Percentiles rank a stretch among this genome's conserved stretches.
Evolutionary conservation across 1,284 basidiomycete genomes (phyloP).

Genomic region (Papiliotrema fonsecae): DNA sequence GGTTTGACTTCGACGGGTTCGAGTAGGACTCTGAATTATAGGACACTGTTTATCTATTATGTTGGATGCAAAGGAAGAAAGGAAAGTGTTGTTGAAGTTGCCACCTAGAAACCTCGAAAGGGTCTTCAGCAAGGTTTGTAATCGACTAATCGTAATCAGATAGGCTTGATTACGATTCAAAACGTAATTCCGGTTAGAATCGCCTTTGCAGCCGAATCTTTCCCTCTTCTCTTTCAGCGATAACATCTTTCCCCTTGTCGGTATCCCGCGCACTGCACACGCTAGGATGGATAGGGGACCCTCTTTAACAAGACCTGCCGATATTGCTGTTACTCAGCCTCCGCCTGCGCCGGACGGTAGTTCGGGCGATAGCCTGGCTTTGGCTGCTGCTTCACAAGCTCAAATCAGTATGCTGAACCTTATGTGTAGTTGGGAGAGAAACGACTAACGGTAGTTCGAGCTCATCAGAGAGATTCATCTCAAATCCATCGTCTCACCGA

Average conservation of each 20-base stretch:
- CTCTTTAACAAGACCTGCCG: background rate
- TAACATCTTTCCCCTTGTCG: too few species aligned
- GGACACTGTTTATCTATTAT: too few species aligned
- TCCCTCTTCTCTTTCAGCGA: too few species aligned
- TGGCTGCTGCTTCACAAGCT: conserved; percentile 55
- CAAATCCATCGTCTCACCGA: conserved; percentile 71
- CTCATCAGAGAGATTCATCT: conserved; percentile 76
- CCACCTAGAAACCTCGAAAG: background rate
- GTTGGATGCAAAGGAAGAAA: too few species aligned
- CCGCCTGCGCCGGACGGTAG: conserved; percentile 1
- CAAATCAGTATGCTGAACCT: conserved; percentile 65
- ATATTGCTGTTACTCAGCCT: conserved; percentile 3
- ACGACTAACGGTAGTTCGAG: conserved; percentile 60
- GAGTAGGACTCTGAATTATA: too few species aligned
- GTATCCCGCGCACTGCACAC: too few species aligned
- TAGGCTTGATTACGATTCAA: too few species aligned
- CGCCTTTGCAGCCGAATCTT: too few species aligned
- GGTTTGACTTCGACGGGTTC: background rate
- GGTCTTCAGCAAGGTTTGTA: too few species aligned
- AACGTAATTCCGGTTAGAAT: too few species aligned
- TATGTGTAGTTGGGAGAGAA: background rate
- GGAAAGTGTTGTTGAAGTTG: too few species aligned
- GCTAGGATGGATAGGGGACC: background rate
- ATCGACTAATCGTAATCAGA: too few species aligned
- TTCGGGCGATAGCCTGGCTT: conserved; percentile 21